Conservation (phyloP, 1,139 yeast species). For the Hansenula sp. region DNA sequence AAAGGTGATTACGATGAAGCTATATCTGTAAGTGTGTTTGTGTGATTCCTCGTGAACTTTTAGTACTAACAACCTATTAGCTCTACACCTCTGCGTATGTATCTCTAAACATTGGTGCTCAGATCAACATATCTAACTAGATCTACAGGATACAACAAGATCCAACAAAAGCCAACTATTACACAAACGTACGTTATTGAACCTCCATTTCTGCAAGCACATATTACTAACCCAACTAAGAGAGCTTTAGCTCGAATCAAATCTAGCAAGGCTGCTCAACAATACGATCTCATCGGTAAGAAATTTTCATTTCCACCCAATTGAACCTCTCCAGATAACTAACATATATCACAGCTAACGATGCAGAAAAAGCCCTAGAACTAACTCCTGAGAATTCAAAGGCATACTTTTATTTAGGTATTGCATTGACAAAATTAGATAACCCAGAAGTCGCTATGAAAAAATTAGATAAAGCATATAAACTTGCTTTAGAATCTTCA, state of each 20-base stretch:
- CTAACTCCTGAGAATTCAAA: slow-evolving; percentile 23
- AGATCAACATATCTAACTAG: background rate
- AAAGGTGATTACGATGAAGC: slow-evolving; percentile 2
- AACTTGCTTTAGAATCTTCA: slow-evolving; percentile 21
- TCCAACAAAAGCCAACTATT: slow-evolving; percentile 23
- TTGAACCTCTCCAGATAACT: slow-evolving; percentile 11
- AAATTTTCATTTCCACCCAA: slow-evolving; percentile 21
- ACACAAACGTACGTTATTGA: slow-evolving; percentile 21
- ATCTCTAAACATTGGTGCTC: no score
- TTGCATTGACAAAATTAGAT: slow-evolving; percentile 24
- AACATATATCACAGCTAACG: slow-evolving; percentile 17
- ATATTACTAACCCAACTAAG: background rate
- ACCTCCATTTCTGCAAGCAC: background rate
- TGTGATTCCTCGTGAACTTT: background rate
- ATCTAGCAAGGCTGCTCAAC: background rate
- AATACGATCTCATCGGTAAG: slow-evolving; percentile 7
- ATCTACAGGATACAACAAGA: slow-evolving; percentile 21
- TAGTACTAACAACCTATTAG: background rate
- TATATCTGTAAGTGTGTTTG: background rate
- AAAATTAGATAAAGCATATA: slow-evolving; percentile 29
- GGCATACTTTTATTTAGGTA: slow-evolving; percentile 26
- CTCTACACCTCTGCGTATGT: slow-evolving; percentile 1
- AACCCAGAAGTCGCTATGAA: slow-evolving; percentile 27
- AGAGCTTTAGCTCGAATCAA: slow-evolving; percentile 2
- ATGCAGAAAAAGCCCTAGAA: slow-evolving; percentile 29